Percentiles rank a stretch among this genome's conserved stretches.
phyloP scores from a whole-genome alignment of 2,329 filamentous ascomycete genomes.

The Penicillium psychrosexuale region DNA sequence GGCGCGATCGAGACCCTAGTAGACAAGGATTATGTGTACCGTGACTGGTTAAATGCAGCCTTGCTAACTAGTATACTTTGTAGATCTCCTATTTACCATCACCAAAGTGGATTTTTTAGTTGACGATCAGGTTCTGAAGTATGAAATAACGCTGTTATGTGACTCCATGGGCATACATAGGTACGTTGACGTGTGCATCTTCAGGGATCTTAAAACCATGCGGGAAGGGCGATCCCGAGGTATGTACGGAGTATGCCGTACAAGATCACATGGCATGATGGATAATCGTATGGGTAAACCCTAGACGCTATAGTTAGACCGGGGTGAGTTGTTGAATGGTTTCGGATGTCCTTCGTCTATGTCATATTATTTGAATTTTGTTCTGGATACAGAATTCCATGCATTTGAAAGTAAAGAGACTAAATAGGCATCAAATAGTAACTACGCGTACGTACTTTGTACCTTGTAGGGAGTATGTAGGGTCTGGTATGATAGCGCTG shows the following conservation, averaged over 20 bases:
- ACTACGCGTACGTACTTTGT: background rate
- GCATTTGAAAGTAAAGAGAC: background rate
- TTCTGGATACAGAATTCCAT: background rate
- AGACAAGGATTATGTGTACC: background rate
- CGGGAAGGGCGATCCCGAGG: slow-evolving; percentile 21
- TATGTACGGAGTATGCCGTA: background rate
- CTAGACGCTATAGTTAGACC: background rate
- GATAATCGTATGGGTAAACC: slow-evolving; percentile 12
- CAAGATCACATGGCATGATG: slow-evolving; percentile 16
- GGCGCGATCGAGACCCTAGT: background rate
- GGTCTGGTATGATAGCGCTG: slow-evolving; percentile 16
- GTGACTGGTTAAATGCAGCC: background rate
- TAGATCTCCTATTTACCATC: background rate
- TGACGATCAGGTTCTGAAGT: background rate
- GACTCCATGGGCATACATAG: background rate
- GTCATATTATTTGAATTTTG: background rate
- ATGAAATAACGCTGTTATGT: background rate
- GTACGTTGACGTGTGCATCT: slow-evolving; percentile 13
- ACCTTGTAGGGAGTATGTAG: background rate
- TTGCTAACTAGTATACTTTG: background rate
- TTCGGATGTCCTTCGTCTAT: background rate
- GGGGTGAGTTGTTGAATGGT: background rate
- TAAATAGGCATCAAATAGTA: background rate
- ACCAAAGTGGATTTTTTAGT: background rate
- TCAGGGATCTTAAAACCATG: slow-evolving; percentile 9